Conservation (phyloP, 208 protist genomes). For the Porcisia deanei region DNA sequence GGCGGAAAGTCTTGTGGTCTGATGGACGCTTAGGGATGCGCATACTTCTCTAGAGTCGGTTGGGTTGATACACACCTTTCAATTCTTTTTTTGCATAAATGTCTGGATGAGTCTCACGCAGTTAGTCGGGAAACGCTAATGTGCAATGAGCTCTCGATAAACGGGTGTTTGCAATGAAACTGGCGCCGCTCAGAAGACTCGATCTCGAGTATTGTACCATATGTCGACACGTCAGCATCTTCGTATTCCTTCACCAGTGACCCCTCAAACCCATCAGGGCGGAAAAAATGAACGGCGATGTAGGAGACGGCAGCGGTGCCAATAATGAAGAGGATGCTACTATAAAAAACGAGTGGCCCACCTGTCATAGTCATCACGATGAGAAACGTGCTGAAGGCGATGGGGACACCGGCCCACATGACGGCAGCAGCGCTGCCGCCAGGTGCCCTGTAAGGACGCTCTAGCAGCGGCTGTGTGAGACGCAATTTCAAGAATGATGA, state of each 20-base stretch:
- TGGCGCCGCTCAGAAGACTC: constrained; percentile 76
- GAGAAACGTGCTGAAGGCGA: constrained; percentile 68
- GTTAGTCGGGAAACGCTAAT: constrained; percentile 32
- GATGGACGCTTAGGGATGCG: not conserved
- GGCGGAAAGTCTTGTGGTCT: not conserved
- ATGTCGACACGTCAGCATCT: constrained; percentile 81
- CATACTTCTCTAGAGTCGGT: not conserved
- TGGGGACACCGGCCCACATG: constrained; percentile 70
- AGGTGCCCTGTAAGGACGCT: constrained; percentile 76
- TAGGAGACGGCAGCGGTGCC: constrained; percentile 67
- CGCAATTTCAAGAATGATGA: constrained; percentile 75
- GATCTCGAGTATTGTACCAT: constrained; percentile 75
- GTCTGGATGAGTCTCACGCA: not conserved
- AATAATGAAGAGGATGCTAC: constrained; percentile 51
- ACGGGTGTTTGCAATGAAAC: constrained; percentile 51
- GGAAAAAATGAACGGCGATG: constrained; percentile 63
- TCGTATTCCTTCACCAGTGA: constrained; percentile 85
- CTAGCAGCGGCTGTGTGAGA: constrained; percentile 62
- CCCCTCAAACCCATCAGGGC: constrained; percentile 78
- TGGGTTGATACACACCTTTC: not conserved
- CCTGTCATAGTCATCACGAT: constrained; percentile 71
- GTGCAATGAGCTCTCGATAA: constrained; percentile 58
- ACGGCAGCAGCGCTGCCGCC: constrained; percentile 54
- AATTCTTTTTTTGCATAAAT: not conserved
- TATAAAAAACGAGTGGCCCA: constrained; percentile 50